Evolutionary conservation across 73 alveolate genomes (phyloP).

Genomic region (Paramecium pentaurelia): DNA sequence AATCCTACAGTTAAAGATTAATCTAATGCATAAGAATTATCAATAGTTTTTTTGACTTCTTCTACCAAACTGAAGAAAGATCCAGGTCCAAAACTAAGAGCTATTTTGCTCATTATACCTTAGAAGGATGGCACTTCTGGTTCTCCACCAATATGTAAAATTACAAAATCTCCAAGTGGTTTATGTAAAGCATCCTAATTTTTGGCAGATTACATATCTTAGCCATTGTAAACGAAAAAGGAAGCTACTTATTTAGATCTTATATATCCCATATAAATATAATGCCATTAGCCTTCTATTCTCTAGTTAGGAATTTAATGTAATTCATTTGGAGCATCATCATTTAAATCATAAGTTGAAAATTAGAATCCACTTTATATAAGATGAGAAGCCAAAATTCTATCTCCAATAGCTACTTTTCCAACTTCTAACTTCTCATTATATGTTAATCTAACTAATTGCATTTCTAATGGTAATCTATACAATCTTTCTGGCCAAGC

Average conservation of each 20-base stretch:
- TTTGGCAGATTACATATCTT: background rate
- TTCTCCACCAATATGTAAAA: background rate
- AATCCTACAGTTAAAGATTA: background rate
- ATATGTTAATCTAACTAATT: background rate
- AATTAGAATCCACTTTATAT: background rate
- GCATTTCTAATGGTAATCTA: background rate
- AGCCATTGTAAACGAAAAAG: background rate
- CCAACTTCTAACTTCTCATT: background rate
- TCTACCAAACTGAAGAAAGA: background rate
- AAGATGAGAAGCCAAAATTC: background rate
- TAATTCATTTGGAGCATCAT: constrained; percentile 23
- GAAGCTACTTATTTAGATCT: background rate
- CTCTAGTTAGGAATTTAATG: background rate
- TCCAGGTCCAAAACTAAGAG: background rate
- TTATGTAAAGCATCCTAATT: background rate
- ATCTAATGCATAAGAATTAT: background rate
- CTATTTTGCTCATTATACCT: background rate
- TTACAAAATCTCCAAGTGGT: background rate
- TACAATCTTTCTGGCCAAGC: constrained; percentile 3
- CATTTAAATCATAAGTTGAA: constrained; percentile 17
- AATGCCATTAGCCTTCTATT: constrained; percentile 15
- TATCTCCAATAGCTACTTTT: constrained; percentile 19
- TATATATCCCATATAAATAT: constrained; percentile 15
- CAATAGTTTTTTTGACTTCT: background rate
- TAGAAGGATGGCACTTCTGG: constrained; percentile 9